Evolutionary conservation across 2,329 filamentous ascomycete genomes (phyloP).

Genomic region (Lasiodiplodia citricola): DNA sequence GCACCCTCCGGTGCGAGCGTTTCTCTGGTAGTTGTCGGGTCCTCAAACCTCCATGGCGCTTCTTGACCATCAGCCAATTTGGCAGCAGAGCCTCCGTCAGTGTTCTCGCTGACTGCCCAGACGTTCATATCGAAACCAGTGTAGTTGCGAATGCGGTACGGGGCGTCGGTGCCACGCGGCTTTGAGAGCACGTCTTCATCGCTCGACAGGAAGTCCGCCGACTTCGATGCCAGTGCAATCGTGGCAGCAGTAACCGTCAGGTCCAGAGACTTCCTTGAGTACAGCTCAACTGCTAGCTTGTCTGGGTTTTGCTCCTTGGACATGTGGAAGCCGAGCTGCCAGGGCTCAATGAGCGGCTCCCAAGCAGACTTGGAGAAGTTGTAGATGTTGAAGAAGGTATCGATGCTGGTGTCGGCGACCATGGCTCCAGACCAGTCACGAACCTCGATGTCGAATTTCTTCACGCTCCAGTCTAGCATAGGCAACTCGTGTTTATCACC

Average conservation of each 20-base stretch:
- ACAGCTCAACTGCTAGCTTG: conserved; percentile 79
- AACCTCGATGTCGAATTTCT: conserved; percentile 82
- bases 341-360: conserved; percentile 96
- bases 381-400: conserved; percentile 95
- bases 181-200: conserved; percentile 94
- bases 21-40: conserved; percentile 95
- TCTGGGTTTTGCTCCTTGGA: conserved; percentile 77
- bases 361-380: conserved; percentile 99
- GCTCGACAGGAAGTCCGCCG: conserved; percentile 83
- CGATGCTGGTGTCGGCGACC: conserved; percentile 86
- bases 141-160: conserved; percentile 92
- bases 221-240: conserved; percentile 91
- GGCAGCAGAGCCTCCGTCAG: conserved; percentile 72
- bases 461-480: conserved; percentile 90
- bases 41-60: conserved; percentile 93
- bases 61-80: conserved; percentile 89
- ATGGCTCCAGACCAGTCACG: conserved; percentile 90
- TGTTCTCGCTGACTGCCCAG: conserved; percentile 73
- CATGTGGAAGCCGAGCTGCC: conserved; percentile 91
- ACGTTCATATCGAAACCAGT: conserved; percentile 90
- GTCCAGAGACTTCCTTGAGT: conserved; percentile 89
- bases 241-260: conserved; percentile 91
- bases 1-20: conserved; percentile 84
- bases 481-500: conserved; percentile 95
- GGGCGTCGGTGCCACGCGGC: conserved; percentile 86